A percentile compares a stretch with the other conserved stretches of the same genome.
Conservation (phyloP, 805 yeast species). For the Maudiozyma pseudohumilis region DNA sequence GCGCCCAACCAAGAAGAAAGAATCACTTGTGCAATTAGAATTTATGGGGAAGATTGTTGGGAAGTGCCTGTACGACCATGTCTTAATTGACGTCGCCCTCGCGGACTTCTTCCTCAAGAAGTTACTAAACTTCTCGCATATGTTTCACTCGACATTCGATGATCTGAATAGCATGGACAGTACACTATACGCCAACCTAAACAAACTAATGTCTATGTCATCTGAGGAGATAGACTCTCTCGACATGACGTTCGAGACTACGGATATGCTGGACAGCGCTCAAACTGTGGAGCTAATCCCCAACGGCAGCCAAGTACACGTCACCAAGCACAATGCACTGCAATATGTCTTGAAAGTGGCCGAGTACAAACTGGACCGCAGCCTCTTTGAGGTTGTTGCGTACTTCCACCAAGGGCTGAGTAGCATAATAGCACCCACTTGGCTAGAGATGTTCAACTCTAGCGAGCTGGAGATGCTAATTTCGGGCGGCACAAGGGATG, state of each 20-base stretch:
- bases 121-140: slow-evolving; percentile 38
- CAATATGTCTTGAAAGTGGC: slow-evolving; percentile 72
- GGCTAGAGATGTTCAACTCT: slow-evolving; percentile 83
- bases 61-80: slow-evolving; percentile 76
- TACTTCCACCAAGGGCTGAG: slow-evolving; percentile 60
- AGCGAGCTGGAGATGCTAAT: slow-evolving; percentile 75
- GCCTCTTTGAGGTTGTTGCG: slow-evolving; percentile 47
- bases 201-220: slow-evolving; percentile 47
- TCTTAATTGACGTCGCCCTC: slow-evolving; percentile 71
- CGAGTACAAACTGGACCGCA: slow-evolving; percentile 62
- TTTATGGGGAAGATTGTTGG: slow-evolving; percentile 82
- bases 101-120: slow-evolving; percentile 77
- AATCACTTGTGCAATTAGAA: slow-evolving; percentile 31
- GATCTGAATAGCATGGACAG: slow-evolving; percentile 66
- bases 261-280: slow-evolving; percentile 35
- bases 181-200: slow-evolving; percentile 53
- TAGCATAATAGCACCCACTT: slow-evolving; percentile 54
- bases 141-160: slow-evolving; percentile 46
- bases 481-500: slow-evolving; percentile 63
- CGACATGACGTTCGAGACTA: slow-evolving; percentile 58
- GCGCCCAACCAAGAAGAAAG: slow-evolving; percentile 14
- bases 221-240: slow-evolving; percentile 47
- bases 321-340: slow-evolving; percentile 49
- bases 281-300: slow-evolving; percentile 50
- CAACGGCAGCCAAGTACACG: slow-evolving; percentile 47